These are phyloP conservation scores for Poteriospumella lacustris DNA, from an alignment of 108 stramenopile genomes.

Conservation along the genomic window DNA sequence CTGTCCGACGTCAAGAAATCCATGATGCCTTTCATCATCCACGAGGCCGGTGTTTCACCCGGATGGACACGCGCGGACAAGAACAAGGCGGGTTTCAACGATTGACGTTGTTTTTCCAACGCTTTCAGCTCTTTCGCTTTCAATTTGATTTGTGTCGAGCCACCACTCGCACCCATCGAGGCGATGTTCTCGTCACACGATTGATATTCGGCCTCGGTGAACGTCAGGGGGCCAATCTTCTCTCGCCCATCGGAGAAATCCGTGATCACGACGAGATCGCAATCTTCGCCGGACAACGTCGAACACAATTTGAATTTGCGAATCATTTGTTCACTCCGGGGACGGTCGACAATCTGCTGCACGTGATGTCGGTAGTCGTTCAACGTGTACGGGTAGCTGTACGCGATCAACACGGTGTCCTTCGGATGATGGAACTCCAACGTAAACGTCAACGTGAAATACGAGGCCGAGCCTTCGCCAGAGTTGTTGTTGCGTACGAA, in stretches of 20 bases:
- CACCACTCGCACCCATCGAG: not conserved
- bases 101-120: not conserved
- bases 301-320: conserved; percentile 38
- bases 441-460: conserved; percentile 50
- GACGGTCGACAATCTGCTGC: not conserved
- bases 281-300: conserved; percentile 55
- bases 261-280: conserved; percentile 58
- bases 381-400: conserved; percentile 60
- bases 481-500: conserved; percentile 22
- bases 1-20: conserved; percentile 39
- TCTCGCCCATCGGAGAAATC: not conserved
- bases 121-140: not conserved
- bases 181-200: not conserved
- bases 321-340: conserved; percentile 8
- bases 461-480: conserved; percentile 41
- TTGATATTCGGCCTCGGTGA: too few species aligned
- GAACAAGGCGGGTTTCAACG: conserved; percentile 37
- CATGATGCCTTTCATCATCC: conserved; percentile 55
- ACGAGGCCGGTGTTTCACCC: conserved; percentile 51
- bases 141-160: not conserved
- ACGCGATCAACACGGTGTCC: conserved; percentile 52
- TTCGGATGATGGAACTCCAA: conserved; percentile 40
- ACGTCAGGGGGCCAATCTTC: not conserved
- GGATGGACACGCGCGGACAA: conserved; percentile 51
- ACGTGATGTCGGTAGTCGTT: conserved; percentile 38